phyloP scores from a whole-genome alignment of 2,329 filamentous ascomycete genomes.

The Dothiorella sarmentorum region DNA sequence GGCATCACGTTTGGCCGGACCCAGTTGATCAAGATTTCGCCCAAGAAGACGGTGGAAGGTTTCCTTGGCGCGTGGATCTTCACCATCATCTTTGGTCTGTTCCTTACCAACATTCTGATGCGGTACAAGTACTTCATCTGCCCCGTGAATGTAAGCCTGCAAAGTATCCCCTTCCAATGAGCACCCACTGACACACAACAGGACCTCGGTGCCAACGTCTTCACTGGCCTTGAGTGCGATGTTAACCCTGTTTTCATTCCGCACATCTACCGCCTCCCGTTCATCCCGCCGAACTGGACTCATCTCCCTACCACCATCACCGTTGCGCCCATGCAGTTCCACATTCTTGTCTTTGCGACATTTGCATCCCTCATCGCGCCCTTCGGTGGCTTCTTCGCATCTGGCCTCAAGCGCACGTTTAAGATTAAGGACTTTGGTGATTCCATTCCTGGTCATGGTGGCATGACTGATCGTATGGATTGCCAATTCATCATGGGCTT shows the following conservation, averaged over 20 bases:
- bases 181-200: slow-evolving; percentile 22
- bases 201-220: slow-evolving; percentile 89
- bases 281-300: slow-evolving; percentile 58
- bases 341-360: slow-evolving; percentile 83
- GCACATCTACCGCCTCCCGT: slow-evolving; percentile 66
- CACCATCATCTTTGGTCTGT: slow-evolving; percentile 80
- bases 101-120: slow-evolving; percentile 79
- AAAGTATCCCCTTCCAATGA: neutral
- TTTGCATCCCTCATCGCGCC: slow-evolving; percentile 96
- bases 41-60: slow-evolving; percentile 98
- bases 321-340: slow-evolving; percentile 86
- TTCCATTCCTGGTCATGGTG: slow-evolving; percentile 94
- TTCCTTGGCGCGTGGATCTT: slow-evolving; percentile 96
- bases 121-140: slow-evolving; percentile 97
- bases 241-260: slow-evolving; percentile 89
- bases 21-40: slow-evolving; percentile 94
- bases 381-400: slow-evolving; percentile 97
- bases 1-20: slow-evolving; percentile 96
- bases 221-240: slow-evolving; percentile 83
- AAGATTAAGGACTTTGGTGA: slow-evolving; percentile 99
- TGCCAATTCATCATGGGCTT: slow-evolving; percentile 99
- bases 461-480: slow-evolving; percentile 98
- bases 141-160: slow-evolving; percentile 70
- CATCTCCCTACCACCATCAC: slow-evolving; percentile 70
- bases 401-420: slow-evolving; percentile 95